Evolutionary conservation across 2,329 filamentous ascomycete genomes (phyloP), one percentile per base, ranked within the genome.

Genomic region (Diaporthe sp.): DNA sequence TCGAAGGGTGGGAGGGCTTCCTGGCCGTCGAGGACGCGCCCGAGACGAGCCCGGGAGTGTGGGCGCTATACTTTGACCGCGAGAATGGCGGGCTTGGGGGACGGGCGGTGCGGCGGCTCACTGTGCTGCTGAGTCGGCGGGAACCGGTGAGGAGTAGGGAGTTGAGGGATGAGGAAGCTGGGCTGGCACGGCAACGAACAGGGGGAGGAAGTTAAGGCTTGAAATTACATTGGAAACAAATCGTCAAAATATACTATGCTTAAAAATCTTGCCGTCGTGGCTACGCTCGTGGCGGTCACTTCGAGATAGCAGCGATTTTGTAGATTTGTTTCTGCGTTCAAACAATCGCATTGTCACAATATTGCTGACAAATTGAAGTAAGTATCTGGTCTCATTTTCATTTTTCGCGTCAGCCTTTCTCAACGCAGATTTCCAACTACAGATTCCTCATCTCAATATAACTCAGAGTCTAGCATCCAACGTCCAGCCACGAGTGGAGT

Each of bases 311-410:
- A 17, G 12, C 52, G 12, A 54, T 5, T 54, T 30, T 54, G 52
- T 15, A 33, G 12, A 35, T 35, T 2, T 33, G 0, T 57, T 22
- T 35, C 5, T 8, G 19, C 15, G 17, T 52, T 5, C 54, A 57
- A 57, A 30, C 19, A 57, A n/a, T 1, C 17, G 13, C n/a, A 15
- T 6, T 3, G 13, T 19, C 13, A 1, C 3, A 22, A n/a, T 55
- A 1, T 4, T 55, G 2, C 0, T 1, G 22, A n/a, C 30, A n/a
- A 28, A 10, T 8, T 6, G 13, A 22, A 3, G 13, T 57, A 0
- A 17, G 15, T 4, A 57, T 13, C 30, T 57, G 30, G 35, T 35
- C 19, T 57, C 1, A 6, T 25, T 35, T 4, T 13, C 12, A 4
- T 5, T 5, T 4, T n/a, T 38, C 10, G 19, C 30, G 15, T 5